Conservation (phyloP, 805 yeast genomes). For the Kregervanrija fluxuum region DNA sequence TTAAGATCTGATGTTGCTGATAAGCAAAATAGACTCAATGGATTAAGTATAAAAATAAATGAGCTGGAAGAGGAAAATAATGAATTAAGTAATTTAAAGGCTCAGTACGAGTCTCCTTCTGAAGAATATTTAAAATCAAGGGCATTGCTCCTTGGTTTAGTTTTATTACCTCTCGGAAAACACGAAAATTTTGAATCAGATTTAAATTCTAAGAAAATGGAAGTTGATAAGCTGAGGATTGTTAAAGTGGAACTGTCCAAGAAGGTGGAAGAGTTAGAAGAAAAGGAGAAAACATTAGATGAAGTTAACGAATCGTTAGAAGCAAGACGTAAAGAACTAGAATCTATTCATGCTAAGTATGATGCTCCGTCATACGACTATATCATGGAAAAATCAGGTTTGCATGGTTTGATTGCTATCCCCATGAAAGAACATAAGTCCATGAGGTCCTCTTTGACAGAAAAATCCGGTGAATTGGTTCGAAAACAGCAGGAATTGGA, state of each 20-base stretch:
- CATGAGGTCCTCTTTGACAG: constrained; percentile 3
- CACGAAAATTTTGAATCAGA: background rate
- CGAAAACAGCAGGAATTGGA: background rate
- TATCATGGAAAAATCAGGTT: constrained; percentile 22
- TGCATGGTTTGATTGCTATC: constrained; percentile 22
- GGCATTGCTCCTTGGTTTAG: background rate
- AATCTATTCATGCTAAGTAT: constrained; percentile 1
- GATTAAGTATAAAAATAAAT: background rate
- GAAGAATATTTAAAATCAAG: constrained; percentile 6
- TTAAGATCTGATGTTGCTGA: constrained; percentile 7
- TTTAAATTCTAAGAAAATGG: background rate
- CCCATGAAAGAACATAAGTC: constrained; percentile 18
- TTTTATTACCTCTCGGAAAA: constrained; percentile 1
- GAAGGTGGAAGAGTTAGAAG: background rate
- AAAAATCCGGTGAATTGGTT: no score
- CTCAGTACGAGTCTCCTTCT: constrained; percentile 8
- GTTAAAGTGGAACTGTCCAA: background rate
- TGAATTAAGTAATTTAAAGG: constrained; percentile 2
- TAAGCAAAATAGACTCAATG: background rate
- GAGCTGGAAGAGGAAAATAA: constrained; percentile 1
- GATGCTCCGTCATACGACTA: constrained; percentile 14
- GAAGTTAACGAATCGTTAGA: background rate
- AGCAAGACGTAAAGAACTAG: constrained; percentile 1
- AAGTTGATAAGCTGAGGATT: constrained; percentile 1
- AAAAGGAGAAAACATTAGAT: background rate